Evolutionary conservation across 495 filamentous ascomycete genomes (phyloP), one percentile per base, ranked within the genome.

Genomic region (Hyaloscypha bicolor): DNA sequence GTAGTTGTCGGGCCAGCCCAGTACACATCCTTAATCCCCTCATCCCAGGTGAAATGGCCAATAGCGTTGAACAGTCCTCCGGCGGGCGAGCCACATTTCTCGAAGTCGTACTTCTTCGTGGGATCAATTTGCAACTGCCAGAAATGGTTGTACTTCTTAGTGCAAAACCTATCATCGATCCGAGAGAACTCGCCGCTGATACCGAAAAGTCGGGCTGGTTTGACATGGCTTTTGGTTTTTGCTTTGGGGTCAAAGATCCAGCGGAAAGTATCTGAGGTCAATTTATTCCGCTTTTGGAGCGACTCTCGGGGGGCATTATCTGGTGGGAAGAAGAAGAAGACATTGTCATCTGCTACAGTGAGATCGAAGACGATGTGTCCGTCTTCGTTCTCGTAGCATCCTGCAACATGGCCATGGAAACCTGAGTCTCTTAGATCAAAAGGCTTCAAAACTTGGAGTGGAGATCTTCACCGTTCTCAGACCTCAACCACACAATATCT

Each of bases 141-240:
- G 74, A 85, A 85, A 72, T 87, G 85, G 9, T 75, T 71, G 71
- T 88, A 86, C 6, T 74, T 73, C 63, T 81, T 80, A 21, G 81
- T 83, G 4, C 81, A 75, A 51, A 78, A 81, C 1, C 85, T 80
- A 64, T 87, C 86, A 69, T 88, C 86, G 65, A 88, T 86, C 29
- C 85, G 80, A 9, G 82, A 85, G 78, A 87, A 87, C 71, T 88
- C 86, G 25, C 84, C 83, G 60, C 79, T 83, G 6, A 79, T 80
- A 3, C 74, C 71, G 71, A 82, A 82, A 9, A 78, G 62, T 25
- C 76, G 0, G 2, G 75, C 62, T 19, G 79, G 74, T 45, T 63
- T 68, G 12, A 81, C 73, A 1, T 79, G 72, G 21, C 75, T 74
- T 25, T 80, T 74, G 2, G 78, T 76, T 37, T 74, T 74, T 5